Evolutionary conservation across 495 filamentous ascomycete genomes (phyloP), one percentile per base, ranked within the genome.

Genomic region (Cenococcum geophilum): DNA sequence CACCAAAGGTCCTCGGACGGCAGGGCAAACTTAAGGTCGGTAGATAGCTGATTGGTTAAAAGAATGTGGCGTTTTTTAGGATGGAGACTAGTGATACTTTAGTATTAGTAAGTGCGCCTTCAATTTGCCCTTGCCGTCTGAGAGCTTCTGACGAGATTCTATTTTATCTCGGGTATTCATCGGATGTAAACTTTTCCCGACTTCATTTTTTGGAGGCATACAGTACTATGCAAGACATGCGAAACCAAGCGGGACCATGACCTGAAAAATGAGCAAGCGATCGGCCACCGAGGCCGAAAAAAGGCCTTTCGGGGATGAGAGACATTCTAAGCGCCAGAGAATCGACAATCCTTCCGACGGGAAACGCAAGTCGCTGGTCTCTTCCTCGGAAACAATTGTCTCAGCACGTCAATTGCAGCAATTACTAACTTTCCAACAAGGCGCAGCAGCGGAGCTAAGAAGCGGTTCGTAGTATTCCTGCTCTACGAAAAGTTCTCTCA

Each of bases 361-460:
- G 37, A 54, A 58, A 25, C 20, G 49, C 34, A 36, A 49, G 11
- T 18, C 58, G 18, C 21, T 25, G 8, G 36, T n/a, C 1, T 20
- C 36, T 14, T 35, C n/a, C 5, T 47, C 36, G 18, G 59, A 60
- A 23, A 34, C 62, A 27, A 64, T 70, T 23, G 37, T 53, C 32
- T 59, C 67, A 5, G 61, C 57, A 25, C 57, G 64, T 32, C 64
- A 70, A 40, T 42, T 70, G 22, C 64, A 70, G 40, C 55, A 54
- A 18, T 35, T 58, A 22, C 63, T 70, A 3, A 36, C 59, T 4
- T 70, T 70, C 36, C 49, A 64, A 10, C 67, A 67, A 58, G 64
- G 57, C 50, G 34, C 60, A 2, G 58, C 62, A 20, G 25, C 56
- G 11, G 37, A 25, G 5, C 35, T 70, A 9, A 57, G 64, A 45